Evolutionary conservation across 768 basidiomycete genomes (phyloP).

Genomic region (Trametes villosa): DNA sequence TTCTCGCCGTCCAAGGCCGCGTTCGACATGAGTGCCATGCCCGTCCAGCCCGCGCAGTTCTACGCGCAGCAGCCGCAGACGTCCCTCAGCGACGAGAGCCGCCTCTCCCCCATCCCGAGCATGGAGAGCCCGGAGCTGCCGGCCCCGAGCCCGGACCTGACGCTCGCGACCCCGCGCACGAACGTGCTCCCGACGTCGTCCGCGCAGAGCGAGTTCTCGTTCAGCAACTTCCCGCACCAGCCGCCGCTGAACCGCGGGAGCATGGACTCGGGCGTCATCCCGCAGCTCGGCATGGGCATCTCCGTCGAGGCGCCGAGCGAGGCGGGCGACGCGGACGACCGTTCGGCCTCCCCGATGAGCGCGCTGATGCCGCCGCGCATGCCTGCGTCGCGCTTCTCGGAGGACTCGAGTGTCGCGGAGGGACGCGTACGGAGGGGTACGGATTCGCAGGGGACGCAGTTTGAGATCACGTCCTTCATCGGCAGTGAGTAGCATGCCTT

Average conservation of each 20-base stretch:
- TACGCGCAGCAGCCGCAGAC: constrained; percentile 7
- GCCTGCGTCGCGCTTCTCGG: constrained; percentile 31
- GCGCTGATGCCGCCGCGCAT: constrained; percentile 28
- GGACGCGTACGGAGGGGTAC: constrained; percentile 26
- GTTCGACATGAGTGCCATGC: constrained; percentile 32
- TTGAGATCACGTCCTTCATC: constrained; percentile 79
- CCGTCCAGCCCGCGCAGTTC: constrained; percentile 6
- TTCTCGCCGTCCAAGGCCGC: constrained; percentile 34
- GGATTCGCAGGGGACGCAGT: constrained; percentile 57
- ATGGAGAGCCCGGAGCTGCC: constrained; percentile 11
- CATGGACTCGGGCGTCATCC: constrained; percentile 20
- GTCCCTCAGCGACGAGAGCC: neutral
- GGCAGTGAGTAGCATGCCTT: constrained; percentile 41
- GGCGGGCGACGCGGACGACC: neutral
- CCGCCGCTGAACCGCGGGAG: constrained; percentile 49
- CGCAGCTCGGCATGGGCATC: constrained; percentile 2
- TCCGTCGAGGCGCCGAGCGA: neutral
- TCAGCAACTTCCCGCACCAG: constrained; percentile 65
- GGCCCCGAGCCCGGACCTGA: constrained; percentile 14
- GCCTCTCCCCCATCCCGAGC: constrained; percentile 1
- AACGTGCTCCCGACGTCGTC: constrained; percentile 22
- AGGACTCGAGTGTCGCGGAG: constrained; percentile 21
- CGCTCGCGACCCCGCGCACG: constrained; percentile 11
- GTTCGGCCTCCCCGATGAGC: neutral
- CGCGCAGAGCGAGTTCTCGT: constrained; percentile 57